These are phyloP conservation scores for Ottelia alismoides DNA, from an alignment of 106 monocot species.

Conservation along the genomic window DNA sequence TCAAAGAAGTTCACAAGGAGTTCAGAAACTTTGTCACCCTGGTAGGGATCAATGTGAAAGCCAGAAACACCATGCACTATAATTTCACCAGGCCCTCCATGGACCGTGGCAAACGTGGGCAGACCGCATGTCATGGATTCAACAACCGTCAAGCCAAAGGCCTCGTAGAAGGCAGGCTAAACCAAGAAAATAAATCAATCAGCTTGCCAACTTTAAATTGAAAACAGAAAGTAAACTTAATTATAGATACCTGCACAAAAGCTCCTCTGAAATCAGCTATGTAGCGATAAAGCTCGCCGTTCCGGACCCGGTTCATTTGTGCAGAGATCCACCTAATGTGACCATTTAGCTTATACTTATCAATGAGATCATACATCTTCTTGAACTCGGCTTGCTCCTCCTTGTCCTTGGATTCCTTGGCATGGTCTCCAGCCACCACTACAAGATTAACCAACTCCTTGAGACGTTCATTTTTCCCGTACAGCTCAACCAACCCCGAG, in stretches of 20 bases:
- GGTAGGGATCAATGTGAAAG: constrained; percentile 25
- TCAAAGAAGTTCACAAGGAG: constrained; percentile 22
- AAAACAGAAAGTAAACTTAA: too few relatives aligned
- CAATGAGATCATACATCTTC: constrained; percentile 8
- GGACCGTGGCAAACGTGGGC: constrained; percentile 26
- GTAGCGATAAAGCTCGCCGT: constrained; percentile 3
- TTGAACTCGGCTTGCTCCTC: constrained; percentile 6
- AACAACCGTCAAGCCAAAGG: constrained; percentile 24
- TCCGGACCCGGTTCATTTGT: constrained; percentile 5
- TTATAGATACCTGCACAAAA: constrained; percentile 4
- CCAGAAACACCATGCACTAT: constrained; percentile 26
- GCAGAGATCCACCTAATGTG: constrained; percentile 5
- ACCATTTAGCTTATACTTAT: constrained; percentile 3
- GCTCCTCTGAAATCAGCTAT: constrained; percentile 2
- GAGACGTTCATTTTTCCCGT: constrained; percentile 18
- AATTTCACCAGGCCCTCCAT: constrained; percentile 26
- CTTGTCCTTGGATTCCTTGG: constrained; percentile 23
- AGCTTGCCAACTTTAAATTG: too few relatives aligned
- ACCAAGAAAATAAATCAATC: background rate
- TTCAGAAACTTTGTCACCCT: constrained; percentile 21
- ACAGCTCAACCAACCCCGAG: constrained; percentile 22
- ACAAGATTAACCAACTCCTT: constrained; percentile 25
- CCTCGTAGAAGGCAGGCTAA: constrained; percentile 30
- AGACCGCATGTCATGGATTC: constrained; percentile 31
- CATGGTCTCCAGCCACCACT: constrained; percentile 21